Evolutionary conservation across 2,329 filamentous ascomycete genomes (phyloP).

Genomic region (Chaetoscypha palmicola): DNA sequence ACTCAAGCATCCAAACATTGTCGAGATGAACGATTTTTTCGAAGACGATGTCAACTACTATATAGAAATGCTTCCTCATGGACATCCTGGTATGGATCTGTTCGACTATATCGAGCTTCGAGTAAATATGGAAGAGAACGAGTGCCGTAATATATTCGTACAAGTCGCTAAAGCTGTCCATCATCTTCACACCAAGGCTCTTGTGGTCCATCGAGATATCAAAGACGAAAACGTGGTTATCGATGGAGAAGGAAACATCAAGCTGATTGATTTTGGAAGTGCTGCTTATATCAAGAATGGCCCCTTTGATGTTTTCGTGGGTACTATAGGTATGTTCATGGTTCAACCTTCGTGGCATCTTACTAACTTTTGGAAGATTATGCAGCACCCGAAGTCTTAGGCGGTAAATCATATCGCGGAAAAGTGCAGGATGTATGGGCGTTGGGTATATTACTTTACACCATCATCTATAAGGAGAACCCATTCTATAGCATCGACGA

Average conservation of each 20-base stretch:
- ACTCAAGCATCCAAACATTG: constrained; percentile 60
- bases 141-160: constrained; percentile 90
- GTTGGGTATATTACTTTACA: constrained; percentile 92
- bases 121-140: constrained; percentile 90
- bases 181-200: constrained; percentile 82
- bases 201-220: constrained; percentile 95
- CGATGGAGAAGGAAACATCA: constrained; percentile 91
- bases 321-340: constrained; percentile 75
- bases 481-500: constrained; percentile 98
- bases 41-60: constrained; percentile 91
- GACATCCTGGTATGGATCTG: constrained; percentile 92
- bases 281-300: constrained; percentile 98
- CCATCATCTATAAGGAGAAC: constrained; percentile 99
- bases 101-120: constrained; percentile 98
- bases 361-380: constrained; percentile 59
- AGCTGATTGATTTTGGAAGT: constrained; percentile 96
- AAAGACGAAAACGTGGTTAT: constrained; percentile 98
- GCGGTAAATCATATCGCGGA: constrained; percentile 83
- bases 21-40: constrained; percentile 68
- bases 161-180: constrained; percentile 87
- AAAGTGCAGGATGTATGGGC: constrained; percentile 99
- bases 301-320: constrained; percentile 97
- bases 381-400: constrained; percentile 93
- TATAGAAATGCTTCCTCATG: constrained; percentile 96
- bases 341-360: not conserved